Evolutionary conservation across 2,329 filamentous ascomycete genomes (phyloP).

Genomic region (Penicillium sp.): DNA sequence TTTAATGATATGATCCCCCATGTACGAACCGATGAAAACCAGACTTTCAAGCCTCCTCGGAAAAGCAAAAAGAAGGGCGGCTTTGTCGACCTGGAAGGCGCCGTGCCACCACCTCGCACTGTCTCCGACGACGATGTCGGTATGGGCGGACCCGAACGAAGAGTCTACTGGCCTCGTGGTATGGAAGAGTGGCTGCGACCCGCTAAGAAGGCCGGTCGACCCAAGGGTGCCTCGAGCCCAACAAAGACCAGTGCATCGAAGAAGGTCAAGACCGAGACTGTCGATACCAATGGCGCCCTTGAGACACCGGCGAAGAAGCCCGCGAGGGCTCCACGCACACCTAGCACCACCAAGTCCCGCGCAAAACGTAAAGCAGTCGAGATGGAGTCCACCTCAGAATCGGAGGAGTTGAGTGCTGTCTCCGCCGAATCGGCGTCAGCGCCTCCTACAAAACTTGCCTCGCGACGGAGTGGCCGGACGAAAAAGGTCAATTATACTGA

Average conservation of each 20-base stretch:
- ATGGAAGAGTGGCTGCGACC: conserved; percentile 89
- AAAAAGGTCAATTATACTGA: conserved; percentile 39
- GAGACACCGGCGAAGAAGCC: conserved; percentile 18
- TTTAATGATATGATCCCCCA: conserved; percentile 77
- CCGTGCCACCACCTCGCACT: conserved; percentile 42
- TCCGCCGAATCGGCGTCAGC: conserved; percentile 2
- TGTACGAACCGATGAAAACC: conserved; percentile 72
- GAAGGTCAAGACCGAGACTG: conserved; percentile 22
- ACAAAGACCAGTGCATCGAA: conserved; percentile 17
- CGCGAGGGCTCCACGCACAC: conserved; percentile 16
- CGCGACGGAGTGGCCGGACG: conserved; percentile 32
- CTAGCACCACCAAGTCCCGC: conserved; percentile 17
- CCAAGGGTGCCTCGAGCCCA: conserved; percentile 23
- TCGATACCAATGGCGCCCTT: conserved; percentile 2
- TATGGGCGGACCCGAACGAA: conserved; percentile 78
- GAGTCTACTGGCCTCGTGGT: conserved; percentile 87
- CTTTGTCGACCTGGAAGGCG: conserved; percentile 44
- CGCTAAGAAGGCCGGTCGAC: conserved; percentile 59
- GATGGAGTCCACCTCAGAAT: conserved; percentile 26
- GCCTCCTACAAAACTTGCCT: conserved; percentile 9
- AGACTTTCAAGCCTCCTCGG: conserved; percentile 49
- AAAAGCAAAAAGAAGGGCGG: conserved; percentile 47
- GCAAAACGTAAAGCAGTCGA: conserved; percentile 34
- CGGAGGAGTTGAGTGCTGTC: conserved; percentile 9
- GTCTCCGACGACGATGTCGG: conserved; percentile 68